A percentile compares a stretch with the other conserved stretches of the same genome.
These are phyloP conservation scores for Phytophthora sojae DNA, from an alignment of 352 stramenopile genomes.

Conservation along the genomic window DNA sequence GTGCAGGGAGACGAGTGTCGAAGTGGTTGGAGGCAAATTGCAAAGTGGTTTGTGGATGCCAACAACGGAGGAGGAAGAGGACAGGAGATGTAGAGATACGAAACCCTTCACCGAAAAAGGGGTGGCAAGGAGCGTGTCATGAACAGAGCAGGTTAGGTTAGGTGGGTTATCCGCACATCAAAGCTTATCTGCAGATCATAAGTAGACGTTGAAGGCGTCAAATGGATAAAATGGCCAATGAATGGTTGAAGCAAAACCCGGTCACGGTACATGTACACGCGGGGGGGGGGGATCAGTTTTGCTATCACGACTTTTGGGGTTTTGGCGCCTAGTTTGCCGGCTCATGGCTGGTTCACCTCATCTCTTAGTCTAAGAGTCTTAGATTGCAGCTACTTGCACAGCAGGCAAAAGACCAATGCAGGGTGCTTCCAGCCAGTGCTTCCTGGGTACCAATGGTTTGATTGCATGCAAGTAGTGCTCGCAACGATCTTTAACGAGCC, in stretches of 20 bases:
- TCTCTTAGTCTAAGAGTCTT: too few species aligned
- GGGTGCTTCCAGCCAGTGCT: too few species aligned
- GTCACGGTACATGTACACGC: background rate
- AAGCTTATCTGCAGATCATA: constrained; percentile 4
- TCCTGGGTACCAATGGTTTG: too few species aligned
- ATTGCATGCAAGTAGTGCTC: too few species aligned
- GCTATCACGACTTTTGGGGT: background rate
- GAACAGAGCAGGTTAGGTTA: background rate
- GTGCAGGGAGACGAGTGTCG: background rate
- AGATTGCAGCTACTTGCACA: background rate
- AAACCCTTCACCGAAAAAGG: background rate
- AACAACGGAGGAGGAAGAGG: background rate
- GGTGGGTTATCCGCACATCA: constrained; percentile 13
- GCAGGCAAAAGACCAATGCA: background rate
- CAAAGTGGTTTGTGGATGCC: constrained; percentile 8
- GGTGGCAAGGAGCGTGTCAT: background rate
- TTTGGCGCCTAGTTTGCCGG: too few species aligned
- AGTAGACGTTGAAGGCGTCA: background rate
- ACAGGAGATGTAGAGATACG: constrained; percentile 2
- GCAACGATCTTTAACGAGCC: background rate
- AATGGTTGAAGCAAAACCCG: background rate
- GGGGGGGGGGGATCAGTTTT: background rate
- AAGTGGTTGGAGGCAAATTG: constrained; percentile 8
- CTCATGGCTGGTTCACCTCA: too few species aligned
- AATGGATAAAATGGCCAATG: background rate